Base-by-base conservation (phyloP, 306 rosid genomes). In the Mimosa pudica region DNA sequence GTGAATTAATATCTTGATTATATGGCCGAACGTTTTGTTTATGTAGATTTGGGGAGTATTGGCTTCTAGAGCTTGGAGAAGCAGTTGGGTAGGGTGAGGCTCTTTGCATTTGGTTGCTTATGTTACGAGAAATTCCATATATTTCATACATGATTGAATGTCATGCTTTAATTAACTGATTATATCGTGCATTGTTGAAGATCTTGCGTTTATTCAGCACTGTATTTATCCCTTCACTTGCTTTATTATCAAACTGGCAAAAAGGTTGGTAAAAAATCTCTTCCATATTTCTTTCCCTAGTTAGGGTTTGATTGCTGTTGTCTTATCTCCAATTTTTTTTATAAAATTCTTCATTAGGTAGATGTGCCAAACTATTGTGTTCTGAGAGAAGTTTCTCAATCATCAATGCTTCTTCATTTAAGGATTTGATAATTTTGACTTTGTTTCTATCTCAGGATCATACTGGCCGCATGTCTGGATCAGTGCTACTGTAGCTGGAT, bases 401-500 rank as follows among this genome's bases (percentile, higher is more conserved):
- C 42, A 42, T 57, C 55, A 38, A 65, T 75, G 74, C 57, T 20
- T 5, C 57, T 68, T 68, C 54, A 44, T 68, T 9, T 24, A 16
- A 38, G 4, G 61, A 51, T 72, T 77, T 79, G 61, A 77, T 82
- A 54, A 68, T 73, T 67, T 74, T 77, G 16, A 68, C 71, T 38
- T 55, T 67, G 58, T 42, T 71, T 77, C 79, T 45, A 66, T 68
- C 60, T 70, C 74, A 70, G 74, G 89, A 44, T 70, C 71, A 71
- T 51, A 74, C 77, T 68, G 83, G 77, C 46, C 48, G 70, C 63
- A 70, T 83, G 77, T 78, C 73, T 70, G 83, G 85, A 83, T 74
- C 75, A 16, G 82, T 80, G 87, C 79, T 64, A 63, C 62, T 74
- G 85, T 75, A 76, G 80, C 79, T 75, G 87, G 82, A 71, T 77